A percentile compares a stretch with the other conserved stretches of the same genome.
Conservation (phyloP, 345 rosid species). For the Leavenworthia alabamica region DNA sequence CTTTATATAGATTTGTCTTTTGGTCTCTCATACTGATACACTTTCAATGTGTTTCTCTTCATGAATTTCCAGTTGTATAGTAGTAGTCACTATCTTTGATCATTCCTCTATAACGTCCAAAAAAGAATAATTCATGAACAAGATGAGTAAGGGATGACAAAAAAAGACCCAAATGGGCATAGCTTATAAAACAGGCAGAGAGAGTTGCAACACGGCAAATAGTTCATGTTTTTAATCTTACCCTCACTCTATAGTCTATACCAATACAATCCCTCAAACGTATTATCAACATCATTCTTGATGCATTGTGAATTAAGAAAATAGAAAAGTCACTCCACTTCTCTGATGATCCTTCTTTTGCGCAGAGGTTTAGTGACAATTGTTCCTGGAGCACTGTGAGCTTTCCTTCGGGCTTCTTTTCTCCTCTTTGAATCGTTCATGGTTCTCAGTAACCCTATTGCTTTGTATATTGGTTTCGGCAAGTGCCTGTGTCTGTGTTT, state of each 20-base stretch:
- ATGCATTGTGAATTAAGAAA: not conserved
- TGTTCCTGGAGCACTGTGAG: slow-evolving; percentile 86
- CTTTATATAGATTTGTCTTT: no score
- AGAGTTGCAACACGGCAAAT: slow-evolving; percentile 8
- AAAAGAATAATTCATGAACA: not conserved
- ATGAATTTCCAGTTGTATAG: no score
- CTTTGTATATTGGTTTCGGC: slow-evolving; percentile 81
- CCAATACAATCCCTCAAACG: not conserved
- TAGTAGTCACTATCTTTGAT: no score
- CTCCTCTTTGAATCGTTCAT: slow-evolving; percentile 59
- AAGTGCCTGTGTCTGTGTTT: slow-evolving; percentile 77
- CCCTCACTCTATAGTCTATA: not conserved
- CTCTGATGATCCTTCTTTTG: slow-evolving; percentile 65
- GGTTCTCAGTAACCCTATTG: slow-evolving; percentile 38
- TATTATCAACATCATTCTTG: not conserved
- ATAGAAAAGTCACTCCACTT: slow-evolving; percentile 47
- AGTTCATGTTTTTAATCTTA: not conserved
- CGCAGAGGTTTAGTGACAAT: slow-evolving; percentile 47
- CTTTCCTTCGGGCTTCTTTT: slow-evolving; percentile 73
- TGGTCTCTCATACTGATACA: no score
- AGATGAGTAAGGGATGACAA: no score
- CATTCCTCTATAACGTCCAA: no score
- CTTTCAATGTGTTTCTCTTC: no score
- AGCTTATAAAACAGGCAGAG: not conserved
- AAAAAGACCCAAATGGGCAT: not conserved